Evolutionary conservation across 805 yeast species (phyloP).

Genomic region (Peterozyma toletana): DNA sequence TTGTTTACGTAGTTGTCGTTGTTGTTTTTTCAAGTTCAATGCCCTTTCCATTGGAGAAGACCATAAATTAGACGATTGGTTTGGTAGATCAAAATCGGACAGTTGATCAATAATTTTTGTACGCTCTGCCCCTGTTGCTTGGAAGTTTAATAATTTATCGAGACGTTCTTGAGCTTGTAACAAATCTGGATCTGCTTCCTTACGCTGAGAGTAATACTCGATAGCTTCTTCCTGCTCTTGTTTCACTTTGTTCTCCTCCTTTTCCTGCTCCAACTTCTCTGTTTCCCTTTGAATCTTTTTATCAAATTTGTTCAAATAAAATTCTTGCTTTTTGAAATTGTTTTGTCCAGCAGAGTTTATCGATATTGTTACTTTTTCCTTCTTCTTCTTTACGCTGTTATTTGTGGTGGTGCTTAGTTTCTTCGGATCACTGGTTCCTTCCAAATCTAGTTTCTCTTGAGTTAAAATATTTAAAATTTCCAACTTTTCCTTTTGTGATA

Average conservation of each 20-base stretch:
- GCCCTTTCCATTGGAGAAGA: constrained; percentile 84
- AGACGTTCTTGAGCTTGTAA: constrained; percentile 65
- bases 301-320: constrained; percentile 51
- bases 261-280: constrained; percentile 23
- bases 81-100: constrained; percentile 68
- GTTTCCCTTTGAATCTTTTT: constrained; percentile 27
- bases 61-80: constrained; percentile 65
- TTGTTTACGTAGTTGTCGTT: constrained; percentile 57
- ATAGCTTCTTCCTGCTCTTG: constrained; percentile 34
- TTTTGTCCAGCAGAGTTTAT: constrained; percentile 56
- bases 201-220: constrained; percentile 32
- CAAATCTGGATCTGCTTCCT: constrained; percentile 49
- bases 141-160: constrained; percentile 70
- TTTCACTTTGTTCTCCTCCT: constrained; percentile 29
- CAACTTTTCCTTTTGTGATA: constrained; percentile 53
- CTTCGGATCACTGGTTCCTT: constrained; percentile 18
- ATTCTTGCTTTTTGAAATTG: constrained; percentile 62
- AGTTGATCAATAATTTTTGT: constrained; percentile 92
- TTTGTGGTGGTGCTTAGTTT: constrained; percentile 14
- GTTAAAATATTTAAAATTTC: constrained; percentile 48
- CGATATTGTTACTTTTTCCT: constrained; percentile 46
- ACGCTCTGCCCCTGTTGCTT: constrained; percentile 81
- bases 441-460: constrained; percentile 41
- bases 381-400: constrained; percentile 18
- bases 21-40: constrained; percentile 78